Percentiles rank a stretch among this genome's conserved stretches.
These are phyloP conservation scores for Pythium insidiosum DNA, from an alignment of 352 stramenopile genomes.

Conservation along the genomic window DNA sequence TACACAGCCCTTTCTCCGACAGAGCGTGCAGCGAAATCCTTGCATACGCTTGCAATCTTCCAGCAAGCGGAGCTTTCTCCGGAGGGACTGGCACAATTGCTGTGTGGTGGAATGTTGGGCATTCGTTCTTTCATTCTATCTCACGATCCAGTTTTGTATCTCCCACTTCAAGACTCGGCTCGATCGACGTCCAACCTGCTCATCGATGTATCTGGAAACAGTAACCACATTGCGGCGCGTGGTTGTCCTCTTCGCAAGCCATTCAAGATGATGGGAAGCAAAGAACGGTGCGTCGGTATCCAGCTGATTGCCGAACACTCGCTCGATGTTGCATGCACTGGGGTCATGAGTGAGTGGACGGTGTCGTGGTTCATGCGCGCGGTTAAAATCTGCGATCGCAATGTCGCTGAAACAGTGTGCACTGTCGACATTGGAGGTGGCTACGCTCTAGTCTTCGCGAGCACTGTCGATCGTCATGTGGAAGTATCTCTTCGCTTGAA, in stretches of 20 bases:
- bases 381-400: too few species aligned
- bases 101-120: constrained; percentile 21
- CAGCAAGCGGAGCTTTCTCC: constrained; percentile 24
- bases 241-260: constrained; percentile 41
- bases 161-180: constrained; percentile 48
- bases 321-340: constrained; percentile 9
- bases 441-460: too few species aligned
- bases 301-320: constrained; percentile 26
- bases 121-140: constrained; percentile 38
- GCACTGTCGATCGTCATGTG: too few species aligned
- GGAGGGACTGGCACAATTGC: constrained; percentile 26
- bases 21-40: constrained; percentile 32
- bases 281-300: constrained; percentile 20
- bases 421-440: too few species aligned
- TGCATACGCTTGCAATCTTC: constrained; percentile 35
- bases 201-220: constrained; percentile 47
- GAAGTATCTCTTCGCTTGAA: too few species aligned
- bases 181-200: constrained; percentile 9
- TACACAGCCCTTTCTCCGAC: constrained; percentile 21
- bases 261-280: constrained; percentile 26
- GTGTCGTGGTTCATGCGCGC: constrained; percentile 43
- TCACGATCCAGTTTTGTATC: constrained; percentile 31
- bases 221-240: constrained; percentile 28
- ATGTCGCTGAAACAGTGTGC: too few species aligned
- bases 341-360: background rate